phyloP scores from a whole-genome alignment of 331 rosid genomes.

The Malus hybrid region DNA sequence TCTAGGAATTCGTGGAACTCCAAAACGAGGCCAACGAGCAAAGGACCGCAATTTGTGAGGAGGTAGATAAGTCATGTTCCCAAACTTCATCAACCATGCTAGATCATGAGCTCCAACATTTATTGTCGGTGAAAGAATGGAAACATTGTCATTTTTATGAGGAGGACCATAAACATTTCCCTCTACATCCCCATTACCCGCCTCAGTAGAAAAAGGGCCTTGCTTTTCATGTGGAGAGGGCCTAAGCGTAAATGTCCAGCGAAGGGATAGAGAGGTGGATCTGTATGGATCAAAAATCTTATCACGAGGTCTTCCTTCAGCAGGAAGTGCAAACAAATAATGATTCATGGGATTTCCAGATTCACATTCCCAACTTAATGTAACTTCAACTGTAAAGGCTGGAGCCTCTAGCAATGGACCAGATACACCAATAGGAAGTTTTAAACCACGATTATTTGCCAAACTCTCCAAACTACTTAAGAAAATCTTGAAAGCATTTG shows the following conservation, averaged over 20 bases:
- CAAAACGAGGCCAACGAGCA: slow-evolving; percentile 97
- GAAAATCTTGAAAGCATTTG: slow-evolving; percentile 69
- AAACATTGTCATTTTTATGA: slow-evolving; percentile 34
- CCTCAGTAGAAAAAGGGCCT: slow-evolving; percentile 22
- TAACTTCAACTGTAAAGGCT: slow-evolving; percentile 68
- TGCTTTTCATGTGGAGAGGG: slow-evolving; percentile 50
- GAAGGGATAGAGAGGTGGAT: slow-evolving; percentile 85
- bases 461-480: slow-evolving; percentile 92
- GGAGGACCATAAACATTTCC: slow-evolving; percentile 50
- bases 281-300: slow-evolving; percentile 85
- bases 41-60: slow-evolving; percentile 94
- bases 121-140: slow-evolving; percentile 53
- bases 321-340: slow-evolving; percentile 79
- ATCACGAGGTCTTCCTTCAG: slow-evolving; percentile 75
- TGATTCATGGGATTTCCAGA: slow-evolving; percentile 89
- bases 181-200: slow-evolving; percentile 40
- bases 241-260: slow-evolving; percentile 82
- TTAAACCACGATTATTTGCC: slow-evolving; percentile 71
- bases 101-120: slow-evolving; percentile 96
- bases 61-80: slow-evolving; percentile 74
- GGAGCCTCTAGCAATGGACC: slow-evolving; percentile 80
- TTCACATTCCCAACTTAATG: slow-evolving; percentile 95
- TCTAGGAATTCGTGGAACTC: slow-evolving; percentile 66
- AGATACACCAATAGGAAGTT: slow-evolving; percentile 66
- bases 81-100: slow-evolving; percentile 81